A percentile compares a stretch with the other conserved stretches of the same genome.
phyloP scores from a whole-genome alignment of 305 asterid species.

The Solanum hybrid region DNA sequence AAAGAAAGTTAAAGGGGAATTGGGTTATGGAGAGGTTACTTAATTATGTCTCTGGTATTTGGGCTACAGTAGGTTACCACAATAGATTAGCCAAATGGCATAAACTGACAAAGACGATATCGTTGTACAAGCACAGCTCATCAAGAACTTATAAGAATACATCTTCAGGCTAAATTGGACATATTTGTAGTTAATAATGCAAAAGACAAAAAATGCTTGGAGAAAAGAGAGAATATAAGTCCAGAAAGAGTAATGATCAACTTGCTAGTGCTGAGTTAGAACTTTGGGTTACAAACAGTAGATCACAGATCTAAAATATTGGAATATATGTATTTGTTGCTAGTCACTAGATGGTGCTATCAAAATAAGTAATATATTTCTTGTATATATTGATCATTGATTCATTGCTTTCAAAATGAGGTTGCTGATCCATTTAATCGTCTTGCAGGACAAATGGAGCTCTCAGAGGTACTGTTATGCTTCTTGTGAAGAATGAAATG shows the following conservation, averaged over 20 bases:
- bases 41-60: background rate
- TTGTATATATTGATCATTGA: background rate
- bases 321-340: background rate
- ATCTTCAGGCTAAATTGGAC: background rate
- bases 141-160: background rate
- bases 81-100: background rate
- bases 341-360: background rate
- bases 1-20: background rate
- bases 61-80: background rate
- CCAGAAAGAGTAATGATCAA: background rate
- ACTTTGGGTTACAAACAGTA: background rate
- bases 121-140: background rate
- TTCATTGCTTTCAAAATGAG: too few relatives aligned
- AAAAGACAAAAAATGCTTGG: background rate
- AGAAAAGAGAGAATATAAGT: too few relatives aligned
- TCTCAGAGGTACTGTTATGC: background rate
- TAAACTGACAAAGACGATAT: background rate
- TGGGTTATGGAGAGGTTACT: background rate
- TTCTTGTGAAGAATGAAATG: background rate
- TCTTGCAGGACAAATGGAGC: background rate
- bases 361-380: background rate
- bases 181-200: background rate
- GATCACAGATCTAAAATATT: background rate
- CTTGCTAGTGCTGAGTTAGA: background rate
- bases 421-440: background rate